phyloP scores from a whole-genome alignment of 108 stramenopile genomes.

The Conticribra weissflogii region DNA sequence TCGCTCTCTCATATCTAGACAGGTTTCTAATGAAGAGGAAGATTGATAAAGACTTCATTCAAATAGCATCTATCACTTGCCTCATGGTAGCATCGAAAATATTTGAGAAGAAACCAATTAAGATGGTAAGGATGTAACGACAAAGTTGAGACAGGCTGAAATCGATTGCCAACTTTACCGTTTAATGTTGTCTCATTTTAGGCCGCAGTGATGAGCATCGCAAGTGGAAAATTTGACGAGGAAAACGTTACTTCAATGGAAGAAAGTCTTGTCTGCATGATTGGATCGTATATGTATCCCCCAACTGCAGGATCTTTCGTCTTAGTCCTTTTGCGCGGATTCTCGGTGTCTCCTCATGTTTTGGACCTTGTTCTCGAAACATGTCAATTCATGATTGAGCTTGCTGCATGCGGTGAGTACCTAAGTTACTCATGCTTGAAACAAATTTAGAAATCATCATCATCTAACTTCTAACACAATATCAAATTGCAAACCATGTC shows the following conservation, averaged over 20 bases:
- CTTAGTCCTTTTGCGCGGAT: slow-evolving; percentile 25
- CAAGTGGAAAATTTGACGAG: slow-evolving; percentile 16
- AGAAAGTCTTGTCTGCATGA: slow-evolving; percentile 2
- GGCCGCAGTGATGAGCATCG: slow-evolving; percentile 23
- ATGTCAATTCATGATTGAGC: slow-evolving; percentile 41
- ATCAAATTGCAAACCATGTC: no score
- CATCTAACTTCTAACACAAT: no score
- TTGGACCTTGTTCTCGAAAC: slow-evolving; percentile 18
- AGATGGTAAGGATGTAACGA: slow-evolving; percentile 12
- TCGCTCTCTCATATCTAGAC: slow-evolving; percentile 34
- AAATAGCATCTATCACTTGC: slow-evolving; percentile 28
- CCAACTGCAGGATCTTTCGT: slow-evolving; percentile 26
- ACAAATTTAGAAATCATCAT: no score
- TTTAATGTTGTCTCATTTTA: neutral
- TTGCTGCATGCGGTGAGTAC: slow-evolving; percentile 29
- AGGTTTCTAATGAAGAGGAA: slow-evolving; percentile 3
- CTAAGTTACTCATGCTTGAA: no score
- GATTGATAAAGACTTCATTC: slow-evolving; percentile 9
- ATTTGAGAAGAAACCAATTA: slow-evolving; percentile 30
- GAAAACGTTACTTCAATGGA: slow-evolving; percentile 20
- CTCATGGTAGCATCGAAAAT: slow-evolving; percentile 36
- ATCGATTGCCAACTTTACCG: no score
- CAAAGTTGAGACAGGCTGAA: no score
- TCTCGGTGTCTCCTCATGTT: neutral
- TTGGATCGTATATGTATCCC: slow-evolving; percentile 27